Conservation (phyloP, 2,329 filamentous ascomycete genomes). For the Fusarium sp. region DNA sequence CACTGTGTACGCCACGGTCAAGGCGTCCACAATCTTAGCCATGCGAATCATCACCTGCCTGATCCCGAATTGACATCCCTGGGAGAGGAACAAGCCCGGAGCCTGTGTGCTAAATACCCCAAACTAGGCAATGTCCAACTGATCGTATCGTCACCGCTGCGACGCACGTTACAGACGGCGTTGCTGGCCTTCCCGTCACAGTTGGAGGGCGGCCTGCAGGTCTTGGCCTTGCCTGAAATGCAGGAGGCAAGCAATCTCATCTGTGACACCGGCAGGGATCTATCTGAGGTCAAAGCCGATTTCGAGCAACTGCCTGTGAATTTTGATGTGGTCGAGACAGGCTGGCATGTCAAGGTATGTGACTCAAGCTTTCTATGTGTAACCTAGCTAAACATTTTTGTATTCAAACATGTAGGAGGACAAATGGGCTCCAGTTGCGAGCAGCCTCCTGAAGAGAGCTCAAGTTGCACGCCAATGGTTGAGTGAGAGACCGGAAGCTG, state of each 20-base stretch:
- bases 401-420: constrained; percentile 1
- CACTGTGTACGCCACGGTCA: constrained; percentile 8
- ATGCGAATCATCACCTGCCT: background rate
- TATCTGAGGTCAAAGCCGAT: background rate
- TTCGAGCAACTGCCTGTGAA: background rate
- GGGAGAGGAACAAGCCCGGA: constrained; percentile 1
- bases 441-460: background rate
- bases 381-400: background rate
- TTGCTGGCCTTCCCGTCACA: background rate
- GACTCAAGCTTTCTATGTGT: accelerated
- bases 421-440: background rate
- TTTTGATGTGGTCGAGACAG: background rate
- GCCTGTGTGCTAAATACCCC: background rate
- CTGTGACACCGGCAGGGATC: constrained; percentile 2
- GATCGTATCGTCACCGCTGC: background rate
- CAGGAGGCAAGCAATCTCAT: constrained; percentile 5
- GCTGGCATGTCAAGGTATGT: constrained; percentile 1
- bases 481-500: background rate
- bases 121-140: background rate
- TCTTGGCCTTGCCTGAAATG: background rate
- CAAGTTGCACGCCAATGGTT: background rate
- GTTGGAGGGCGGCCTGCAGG: background rate
- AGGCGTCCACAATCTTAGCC: background rate
- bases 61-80: background rate
- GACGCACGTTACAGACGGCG: background rate